These are phyloP conservation scores for Neurospora sp. DNA, from an alignment of 495 filamentous ascomycete genomes.

Conservation along the genomic window DNA sequence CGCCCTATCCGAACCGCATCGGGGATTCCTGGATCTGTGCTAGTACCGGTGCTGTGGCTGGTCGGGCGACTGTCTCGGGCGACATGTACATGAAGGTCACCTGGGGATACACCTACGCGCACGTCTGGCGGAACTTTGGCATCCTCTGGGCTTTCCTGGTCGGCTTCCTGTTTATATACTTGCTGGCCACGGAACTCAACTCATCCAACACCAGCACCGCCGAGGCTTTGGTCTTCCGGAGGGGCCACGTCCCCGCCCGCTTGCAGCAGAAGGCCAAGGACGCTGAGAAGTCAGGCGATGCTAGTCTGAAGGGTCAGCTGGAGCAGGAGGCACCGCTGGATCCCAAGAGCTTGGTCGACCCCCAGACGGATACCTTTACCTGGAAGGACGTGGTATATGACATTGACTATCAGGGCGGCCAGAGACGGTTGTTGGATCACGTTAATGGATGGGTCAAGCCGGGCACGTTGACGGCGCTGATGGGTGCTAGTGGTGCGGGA, in stretches of 20 bases:
- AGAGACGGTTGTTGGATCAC: conserved; percentile 50
- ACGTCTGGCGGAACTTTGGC: conserved; percentile 75
- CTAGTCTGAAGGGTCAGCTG: not conserved
- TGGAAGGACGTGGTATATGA: conserved; percentile 53
- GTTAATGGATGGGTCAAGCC: conserved; percentile 73
- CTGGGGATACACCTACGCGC: conserved; percentile 44
- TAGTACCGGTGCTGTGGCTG: conserved; percentile 34
- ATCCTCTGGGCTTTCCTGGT: conserved; percentile 60
- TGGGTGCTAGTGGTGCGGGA: conserved; percentile 77
- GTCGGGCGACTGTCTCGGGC: conserved; percentile 46
- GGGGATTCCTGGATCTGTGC: conserved; percentile 47
- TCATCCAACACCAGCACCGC: conserved; percentile 25
- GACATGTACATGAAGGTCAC: conserved; percentile 51
- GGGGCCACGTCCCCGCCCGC: conserved; percentile 14
- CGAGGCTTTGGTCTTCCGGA: conserved; percentile 23
- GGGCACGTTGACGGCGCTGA: conserved; percentile 66
- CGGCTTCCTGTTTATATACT: conserved; percentile 58
- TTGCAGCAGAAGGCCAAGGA: conserved; percentile 12
- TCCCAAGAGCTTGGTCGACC: conserved; percentile 30
- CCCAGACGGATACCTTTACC: conserved; percentile 46
- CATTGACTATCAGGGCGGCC: conserved; percentile 53
- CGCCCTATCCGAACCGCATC: conserved; percentile 21
- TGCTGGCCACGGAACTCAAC: conserved; percentile 45
- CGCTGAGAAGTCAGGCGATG: conserved; percentile 31
- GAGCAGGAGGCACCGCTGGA: conserved; percentile 1